Percentiles rank a stretch among this genome's conserved stretches.
Evolutionary conservation across 208 protist species (phyloP).

Genomic region (Trypanosoma conorhini): DNA sequence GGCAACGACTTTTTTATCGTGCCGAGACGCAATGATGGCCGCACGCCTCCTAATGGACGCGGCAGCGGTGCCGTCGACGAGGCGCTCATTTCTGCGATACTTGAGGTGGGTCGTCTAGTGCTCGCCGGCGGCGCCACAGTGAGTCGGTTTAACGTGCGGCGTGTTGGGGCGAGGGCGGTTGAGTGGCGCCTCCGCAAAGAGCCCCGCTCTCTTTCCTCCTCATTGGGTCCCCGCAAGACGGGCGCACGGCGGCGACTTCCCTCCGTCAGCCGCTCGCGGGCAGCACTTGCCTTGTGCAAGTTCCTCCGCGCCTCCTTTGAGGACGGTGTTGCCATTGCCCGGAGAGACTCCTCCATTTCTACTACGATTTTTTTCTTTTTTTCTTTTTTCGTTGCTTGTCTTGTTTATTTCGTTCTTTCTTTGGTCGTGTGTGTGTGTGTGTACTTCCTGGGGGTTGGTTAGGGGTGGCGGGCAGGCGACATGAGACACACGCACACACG

Average conservation of each 20-base stretch:
- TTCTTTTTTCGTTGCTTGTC: slow-evolving; percentile 3
- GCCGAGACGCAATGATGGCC: background rate
- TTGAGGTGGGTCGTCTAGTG: background rate
- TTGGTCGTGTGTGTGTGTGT: too few relatives aligned
- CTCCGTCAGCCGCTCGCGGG: background rate
- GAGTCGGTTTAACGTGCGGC: background rate
- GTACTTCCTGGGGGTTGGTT: too few relatives aligned
- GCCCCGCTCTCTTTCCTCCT: background rate
- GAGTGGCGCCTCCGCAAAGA: background rate
- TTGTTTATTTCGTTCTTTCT: slow-evolving; percentile 1
- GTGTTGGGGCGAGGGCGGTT: background rate
- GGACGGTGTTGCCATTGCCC: background rate
- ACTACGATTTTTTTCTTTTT: slow-evolving; percentile 2
- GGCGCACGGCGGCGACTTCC: background rate
- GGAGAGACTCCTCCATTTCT: background rate
- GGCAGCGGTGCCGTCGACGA: background rate
- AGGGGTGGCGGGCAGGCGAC: too few relatives aligned
- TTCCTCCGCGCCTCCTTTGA: background rate
- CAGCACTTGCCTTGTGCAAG: background rate
- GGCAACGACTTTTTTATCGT: background rate
- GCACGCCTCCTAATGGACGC: background rate
- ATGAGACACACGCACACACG: slow-evolving; percentile 14
- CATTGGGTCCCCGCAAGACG: background rate
- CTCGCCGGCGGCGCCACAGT: background rate
- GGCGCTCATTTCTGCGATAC: background rate